Evolutionary conservation across 768 basidiomycete genomes (phyloP), one percentile per base, ranked within the genome.

Genomic region (Tulasnella sp.): DNA sequence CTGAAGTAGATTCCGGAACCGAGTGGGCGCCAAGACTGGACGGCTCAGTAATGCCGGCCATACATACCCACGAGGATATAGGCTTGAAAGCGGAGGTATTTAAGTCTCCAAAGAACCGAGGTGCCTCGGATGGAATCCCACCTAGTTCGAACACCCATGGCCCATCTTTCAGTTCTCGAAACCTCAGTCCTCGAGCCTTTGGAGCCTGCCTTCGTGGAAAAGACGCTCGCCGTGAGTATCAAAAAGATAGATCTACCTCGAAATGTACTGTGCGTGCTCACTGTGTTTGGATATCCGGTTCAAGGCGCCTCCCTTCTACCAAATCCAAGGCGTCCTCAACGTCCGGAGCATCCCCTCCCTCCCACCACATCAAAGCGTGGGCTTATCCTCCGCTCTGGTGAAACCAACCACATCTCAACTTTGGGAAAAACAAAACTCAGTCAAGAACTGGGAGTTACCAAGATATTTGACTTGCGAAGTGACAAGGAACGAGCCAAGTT

Each of bases 401-500:
- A 94, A 81, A 81, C 94, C 13, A 91, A 92, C 20, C 82, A 87
- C 39, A 90, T 93, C 71, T 92, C 90, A 20, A n/a, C n/a, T 10
- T 20, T 23, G n/a, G 93, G 93, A 71, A 88, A 88, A 81, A 83
- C 82, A 20, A 87, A 87, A 79, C 83, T 94, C 77, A n/a, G 20
- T 26, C 88, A 83, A 79, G 84, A 87, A 15, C 87, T 94, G 16
- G 91, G 91, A 5, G 87, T 95, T 75, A 85, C 88, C 7, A 89
- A 86, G 80, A 86, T 93, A 77, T 94, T 91, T 82, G 93, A 94
- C 85, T 85, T 94, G 55, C 88, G 93, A 81, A 93, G 92, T 10
- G 91, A 93, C 82, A 90, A 89, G 5, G 93, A 95, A 85, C 92
- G 93, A 80, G 85, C 84, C 81, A 93, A 93, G 83, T 95, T 92